Conservation (phyloP, 495 filamentous ascomycete genomes). For the Xeromyces bisporus region DNA sequence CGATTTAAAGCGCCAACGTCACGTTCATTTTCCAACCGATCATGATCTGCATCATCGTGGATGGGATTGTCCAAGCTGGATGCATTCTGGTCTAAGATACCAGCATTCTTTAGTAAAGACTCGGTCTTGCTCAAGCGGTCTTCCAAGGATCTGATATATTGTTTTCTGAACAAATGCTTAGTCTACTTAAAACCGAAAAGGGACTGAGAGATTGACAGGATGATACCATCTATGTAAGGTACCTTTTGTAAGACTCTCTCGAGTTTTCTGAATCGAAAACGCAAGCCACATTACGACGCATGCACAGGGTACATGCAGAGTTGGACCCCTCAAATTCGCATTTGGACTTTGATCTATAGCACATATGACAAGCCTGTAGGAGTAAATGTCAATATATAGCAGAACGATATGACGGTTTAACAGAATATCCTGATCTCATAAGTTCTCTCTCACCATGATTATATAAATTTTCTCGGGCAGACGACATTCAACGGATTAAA, state of each 20-base stretch:
- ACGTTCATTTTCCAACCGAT: slow-evolving; percentile 2
- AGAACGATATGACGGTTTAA: too few relatives aligned
- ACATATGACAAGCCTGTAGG: slow-evolving; percentile 81
- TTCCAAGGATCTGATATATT: slow-evolving; percentile 87
- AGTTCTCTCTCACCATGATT: too few relatives aligned
- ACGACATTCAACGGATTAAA: too few relatives aligned
- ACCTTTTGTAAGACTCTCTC: slow-evolving; percentile 78
- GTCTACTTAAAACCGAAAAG: not conserved
- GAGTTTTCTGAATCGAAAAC: slow-evolving; percentile 81
- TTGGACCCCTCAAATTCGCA: slow-evolving; percentile 78
- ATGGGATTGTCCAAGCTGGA: slow-evolving; percentile 50
- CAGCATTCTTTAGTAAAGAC: slow-evolving; percentile 64
- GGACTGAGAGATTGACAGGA: not conserved
- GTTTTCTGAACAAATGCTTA: slow-evolving; percentile 39
- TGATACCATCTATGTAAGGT: slow-evolving; percentile 4
- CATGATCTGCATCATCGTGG: slow-evolving; percentile 8
- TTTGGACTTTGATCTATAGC: slow-evolving; percentile 92
- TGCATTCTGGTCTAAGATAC: slow-evolving; percentile 61
- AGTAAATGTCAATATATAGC: slow-evolving; percentile 1
- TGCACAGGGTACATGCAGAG: slow-evolving; percentile 61
- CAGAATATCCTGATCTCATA: too few relatives aligned
- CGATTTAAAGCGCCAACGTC: too few relatives aligned
- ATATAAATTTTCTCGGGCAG: too few relatives aligned
- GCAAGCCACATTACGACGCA: slow-evolving; percentile 84
- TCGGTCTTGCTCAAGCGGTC: slow-evolving; percentile 80